Conservation (phyloP, 306 rosid species). For the Quercus dentata region DNA sequence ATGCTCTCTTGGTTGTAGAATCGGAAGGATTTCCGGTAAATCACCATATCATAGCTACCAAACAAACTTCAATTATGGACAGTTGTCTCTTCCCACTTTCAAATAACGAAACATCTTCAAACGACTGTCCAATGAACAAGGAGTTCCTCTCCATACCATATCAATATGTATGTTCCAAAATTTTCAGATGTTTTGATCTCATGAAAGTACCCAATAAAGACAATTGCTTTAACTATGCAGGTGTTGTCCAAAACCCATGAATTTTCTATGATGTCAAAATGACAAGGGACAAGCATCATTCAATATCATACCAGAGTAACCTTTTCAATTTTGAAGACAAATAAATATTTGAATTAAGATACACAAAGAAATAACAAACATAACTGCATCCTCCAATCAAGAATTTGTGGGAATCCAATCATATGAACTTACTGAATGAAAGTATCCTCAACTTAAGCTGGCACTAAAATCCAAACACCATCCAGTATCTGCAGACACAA, state of each 20-base stretch:
- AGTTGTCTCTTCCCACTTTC: too few relatives aligned
- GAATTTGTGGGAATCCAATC: not conserved
- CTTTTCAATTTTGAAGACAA: not conserved
- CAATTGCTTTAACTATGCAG: not conserved
- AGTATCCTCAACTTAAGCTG: slow-evolving; percentile 30
- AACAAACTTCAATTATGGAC: too few relatives aligned
- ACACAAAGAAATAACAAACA: slow-evolving; percentile 9
- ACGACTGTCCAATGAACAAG: not conserved
- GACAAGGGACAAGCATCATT: not conserved
- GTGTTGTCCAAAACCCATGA: not conserved
- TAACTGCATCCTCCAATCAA: slow-evolving; percentile 15
- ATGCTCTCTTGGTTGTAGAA: too few relatives aligned
- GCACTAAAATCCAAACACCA: slow-evolving; percentile 46
- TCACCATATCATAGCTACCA: too few relatives aligned
- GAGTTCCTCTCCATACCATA: not conserved
- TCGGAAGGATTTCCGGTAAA: too few relatives aligned
- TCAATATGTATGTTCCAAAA: too few relatives aligned
- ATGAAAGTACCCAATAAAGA: too few relatives aligned
- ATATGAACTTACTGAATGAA: slow-evolving; percentile 6
- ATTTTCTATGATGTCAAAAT: not conserved
- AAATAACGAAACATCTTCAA: not conserved
- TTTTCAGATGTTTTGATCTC: not conserved
- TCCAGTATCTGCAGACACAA: slow-evolving; percentile 54
- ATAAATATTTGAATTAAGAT: not conserved
- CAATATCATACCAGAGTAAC: not conserved